These are phyloP conservation scores for Debaryomycetaceae sp. DNA, from an alignment of 1,139 yeast species.

Conservation along the genomic window DNA sequence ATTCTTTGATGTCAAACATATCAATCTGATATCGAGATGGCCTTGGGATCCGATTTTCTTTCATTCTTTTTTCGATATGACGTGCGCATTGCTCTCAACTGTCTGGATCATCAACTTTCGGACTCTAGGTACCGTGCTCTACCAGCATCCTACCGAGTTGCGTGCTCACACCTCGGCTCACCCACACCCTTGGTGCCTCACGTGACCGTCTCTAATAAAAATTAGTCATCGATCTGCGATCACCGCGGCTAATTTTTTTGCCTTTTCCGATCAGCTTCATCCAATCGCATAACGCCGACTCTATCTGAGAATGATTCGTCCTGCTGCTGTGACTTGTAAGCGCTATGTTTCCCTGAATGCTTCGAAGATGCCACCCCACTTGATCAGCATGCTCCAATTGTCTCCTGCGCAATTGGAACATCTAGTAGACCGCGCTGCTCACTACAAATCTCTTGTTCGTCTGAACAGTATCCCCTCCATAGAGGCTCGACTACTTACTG, in stretches of 20 bases:
- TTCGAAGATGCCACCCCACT: conserved; percentile 63
- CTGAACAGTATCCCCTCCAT: conserved; percentile 35
- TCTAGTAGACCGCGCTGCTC: conserved; percentile 57
- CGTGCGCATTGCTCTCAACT: too few relatives aligned
- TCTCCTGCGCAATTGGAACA: conserved; percentile 55
- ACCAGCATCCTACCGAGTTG: too few relatives aligned
- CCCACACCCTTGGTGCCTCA: too few relatives aligned
- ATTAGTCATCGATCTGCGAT: too few relatives aligned
- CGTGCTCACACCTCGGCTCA: too few relatives aligned
- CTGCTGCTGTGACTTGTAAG: conserved; percentile 3
- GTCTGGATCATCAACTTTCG: too few relatives aligned
- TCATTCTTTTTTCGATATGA: too few relatives aligned
- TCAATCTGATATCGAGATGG: too few relatives aligned
- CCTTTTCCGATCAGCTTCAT: conserved; percentile 10
- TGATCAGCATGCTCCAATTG: conserved; percentile 70
- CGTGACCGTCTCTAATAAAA: too few relatives aligned
- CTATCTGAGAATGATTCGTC: conserved; percentile 3
- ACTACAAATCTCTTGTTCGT: conserved; percentile 48
- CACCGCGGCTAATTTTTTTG: conserved; percentile 14
- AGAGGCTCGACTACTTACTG: conserved; percentile 45
- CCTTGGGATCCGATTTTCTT: too few relatives aligned
- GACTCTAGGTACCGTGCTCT: too few relatives aligned
- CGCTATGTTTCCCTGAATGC: conserved; percentile 6
- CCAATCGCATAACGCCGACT: not conserved
- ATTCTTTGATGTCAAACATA: too few relatives aligned